Percentiles rank a stretch among this genome's conserved stretches.
These are phyloP conservation scores for Penicillium ucsense DNA, from an alignment of 495 filamentous ascomycete genomes.

Conservation along the genomic window DNA sequence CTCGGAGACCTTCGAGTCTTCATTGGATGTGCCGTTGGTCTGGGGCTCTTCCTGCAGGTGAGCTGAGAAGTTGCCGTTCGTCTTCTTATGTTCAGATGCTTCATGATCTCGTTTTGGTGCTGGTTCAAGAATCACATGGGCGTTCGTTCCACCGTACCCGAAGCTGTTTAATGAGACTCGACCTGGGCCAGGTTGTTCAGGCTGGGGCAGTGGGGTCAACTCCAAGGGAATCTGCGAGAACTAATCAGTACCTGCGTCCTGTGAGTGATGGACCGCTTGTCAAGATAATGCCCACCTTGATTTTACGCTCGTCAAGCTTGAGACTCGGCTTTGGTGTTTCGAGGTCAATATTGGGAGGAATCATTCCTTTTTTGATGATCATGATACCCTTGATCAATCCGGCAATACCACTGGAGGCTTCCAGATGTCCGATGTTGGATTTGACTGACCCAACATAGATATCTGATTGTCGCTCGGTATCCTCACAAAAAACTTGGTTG, in stretches of 20 bases:
- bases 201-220: background rate
- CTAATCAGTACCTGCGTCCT: too few species aligned
- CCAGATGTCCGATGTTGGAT: conserved; percentile 16
- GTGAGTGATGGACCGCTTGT: too few species aligned
- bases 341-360: background rate
- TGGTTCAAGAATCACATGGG: conserved; percentile 4
- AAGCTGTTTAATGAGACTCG: conserved; percentile 4
- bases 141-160: conserved; percentile 6
- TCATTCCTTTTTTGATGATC: conserved; percentile 8
- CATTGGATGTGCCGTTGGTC: background rate
- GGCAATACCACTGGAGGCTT: conserved; percentile 9
- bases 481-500: background rate
- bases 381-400: conserved; percentile 18
- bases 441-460: conserved; percentile 1
- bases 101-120: background rate
- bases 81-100: background rate
- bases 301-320: background rate
- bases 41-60: background rate
- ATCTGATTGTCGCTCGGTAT: background rate
- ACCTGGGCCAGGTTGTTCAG: background rate
- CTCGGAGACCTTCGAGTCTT: background rate
- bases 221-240: background rate
- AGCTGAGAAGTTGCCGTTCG: background rate
- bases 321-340: conserved; percentile 3
- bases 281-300: background rate